Base-by-base conservation (phyloP, 148 eudicot genomes). In the Chenopodium berlandieri region DNA sequence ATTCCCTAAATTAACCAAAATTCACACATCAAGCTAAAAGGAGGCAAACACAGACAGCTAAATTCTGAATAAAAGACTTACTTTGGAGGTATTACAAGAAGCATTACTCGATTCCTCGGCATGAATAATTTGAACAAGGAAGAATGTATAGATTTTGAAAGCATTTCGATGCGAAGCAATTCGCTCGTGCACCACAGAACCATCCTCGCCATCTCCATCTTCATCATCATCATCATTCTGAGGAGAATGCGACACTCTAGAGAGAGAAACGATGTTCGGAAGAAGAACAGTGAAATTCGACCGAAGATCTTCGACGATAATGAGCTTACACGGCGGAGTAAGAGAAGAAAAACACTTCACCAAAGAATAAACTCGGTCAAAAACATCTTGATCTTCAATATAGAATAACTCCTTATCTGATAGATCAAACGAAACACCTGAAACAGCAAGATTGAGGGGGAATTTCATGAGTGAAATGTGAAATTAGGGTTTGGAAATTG, bases 211-310 rank as follows among this genome's bases (percentile, higher is more conserved):
- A 17, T 74, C 80, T 23, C 31, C 84, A 69, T 13, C 37, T 9
- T 77, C 81, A 19, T 80, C 75, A 16, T 76, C 73, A 7, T 75
- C 85, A 47, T 80, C 83, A 20, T 62, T 84, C 10, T 83, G 83
- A 22, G 79, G 81, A 27, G 85, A 83, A 66, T 76, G 27, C 11
- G 91, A 75, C 77, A 66, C 69, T 78, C 96, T 73, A 30, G 88
- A 87, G 17, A 96, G 88, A 6, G 90, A 91, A 80, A 92, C 95
- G 3, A 96, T 92, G 86, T 91, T 92, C 0, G 99, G 98, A 68
- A 96, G 92, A 68, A 95, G 87, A 80, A 96, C 97, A 71, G 97
- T 94, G 85, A 96, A 87, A 83, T 96, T 92, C 10, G 97, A 94
- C 72, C 97, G 78, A 27, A 96, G 87, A 66, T 90, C 79, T 83